Evolutionary conservation across 2,329 filamentous ascomycete species (phyloP).

Genomic region (Aspergillus versicolor): DNA sequence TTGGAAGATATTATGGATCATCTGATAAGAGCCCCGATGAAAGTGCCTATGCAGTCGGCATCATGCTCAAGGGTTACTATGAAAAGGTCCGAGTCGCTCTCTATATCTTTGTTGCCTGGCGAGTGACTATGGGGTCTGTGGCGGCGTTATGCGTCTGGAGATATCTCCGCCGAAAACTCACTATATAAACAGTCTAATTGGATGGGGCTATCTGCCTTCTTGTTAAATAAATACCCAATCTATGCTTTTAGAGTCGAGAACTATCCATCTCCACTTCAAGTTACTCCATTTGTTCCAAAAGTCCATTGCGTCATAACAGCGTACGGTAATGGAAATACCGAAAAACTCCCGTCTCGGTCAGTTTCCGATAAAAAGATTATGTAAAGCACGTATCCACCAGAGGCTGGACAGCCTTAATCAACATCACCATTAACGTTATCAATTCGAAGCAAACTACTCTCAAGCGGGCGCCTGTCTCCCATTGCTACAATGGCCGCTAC

Average conservation of each 20-base stretch:
- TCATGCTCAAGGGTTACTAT: slow-evolving; percentile 47
- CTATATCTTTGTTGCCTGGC: slow-evolving; percentile 40
- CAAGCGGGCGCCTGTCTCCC: not conserved
- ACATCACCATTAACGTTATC: not conserved
- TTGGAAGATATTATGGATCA: slow-evolving; percentile 33
- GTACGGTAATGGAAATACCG: not conserved
- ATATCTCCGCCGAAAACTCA: slow-evolving; percentile 21
- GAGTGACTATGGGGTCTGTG: slow-evolving; percentile 31
- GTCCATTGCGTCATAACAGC: not conserved
- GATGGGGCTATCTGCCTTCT: not conserved
- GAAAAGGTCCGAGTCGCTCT: slow-evolving; percentile 40
- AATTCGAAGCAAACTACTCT: not conserved
- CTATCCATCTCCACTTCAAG: too few relatives aligned
- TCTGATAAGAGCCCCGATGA: slow-evolving; percentile 25
- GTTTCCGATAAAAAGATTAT: not conserved
- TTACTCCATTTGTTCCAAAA: too few relatives aligned
- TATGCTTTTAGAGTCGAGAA: too few relatives aligned
- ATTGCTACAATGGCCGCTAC: slow-evolving; percentile 57
- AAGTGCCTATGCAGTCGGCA: slow-evolving; percentile 39
- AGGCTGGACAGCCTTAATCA: not conserved
- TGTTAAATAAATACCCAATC: too few relatives aligned
- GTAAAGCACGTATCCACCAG: not conserved
- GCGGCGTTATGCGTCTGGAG: slow-evolving; percentile 31
- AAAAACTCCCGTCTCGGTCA: not conserved
- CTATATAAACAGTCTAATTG: not conserved